phyloP scores from a whole-genome alignment of 108 stramenopile species.

The Discostella pseudostelligera region DNA sequence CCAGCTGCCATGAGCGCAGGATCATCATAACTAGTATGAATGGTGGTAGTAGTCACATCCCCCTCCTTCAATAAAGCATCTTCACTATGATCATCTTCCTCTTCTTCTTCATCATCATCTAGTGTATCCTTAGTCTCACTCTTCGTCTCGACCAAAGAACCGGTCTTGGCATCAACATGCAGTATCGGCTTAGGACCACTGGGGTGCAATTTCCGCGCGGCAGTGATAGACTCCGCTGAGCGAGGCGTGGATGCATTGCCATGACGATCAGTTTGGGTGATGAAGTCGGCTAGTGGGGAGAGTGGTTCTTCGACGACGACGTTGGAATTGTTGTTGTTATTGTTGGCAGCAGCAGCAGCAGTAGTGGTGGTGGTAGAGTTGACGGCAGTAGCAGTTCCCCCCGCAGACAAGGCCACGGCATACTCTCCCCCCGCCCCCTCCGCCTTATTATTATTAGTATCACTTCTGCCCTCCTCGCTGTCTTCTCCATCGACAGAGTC shows the following conservation, averaged over 20 bases:
- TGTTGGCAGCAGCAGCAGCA: not conserved
- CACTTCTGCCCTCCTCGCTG: too few species aligned
- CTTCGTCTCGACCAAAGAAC: not conserved
- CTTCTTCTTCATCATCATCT: slow-evolving; percentile 20
- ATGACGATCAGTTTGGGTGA: slow-evolving; percentile 9
- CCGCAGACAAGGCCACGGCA: too few species aligned
- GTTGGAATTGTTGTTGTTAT: not conserved
- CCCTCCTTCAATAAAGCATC: not conserved
- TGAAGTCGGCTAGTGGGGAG: slow-evolving; percentile 5
- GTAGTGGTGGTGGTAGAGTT: too few species aligned
- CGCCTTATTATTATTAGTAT: too few species aligned
- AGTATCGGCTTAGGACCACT: slow-evolving; percentile 53
- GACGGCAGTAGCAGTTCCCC: too few species aligned
- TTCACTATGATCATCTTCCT: slow-evolving; percentile 15
- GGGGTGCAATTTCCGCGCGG: slow-evolving; percentile 59
- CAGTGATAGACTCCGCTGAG: slow-evolving; percentile 41
- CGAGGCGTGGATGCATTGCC: slow-evolving; percentile 39
- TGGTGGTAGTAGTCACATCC: not conserved
- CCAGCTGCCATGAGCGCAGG: too few species aligned
- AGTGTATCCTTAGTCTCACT: not conserved
- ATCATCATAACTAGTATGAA: too few species aligned
- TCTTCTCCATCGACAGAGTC: not conserved
- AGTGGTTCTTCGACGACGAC: too few species aligned
- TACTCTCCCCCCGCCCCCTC: too few species aligned
- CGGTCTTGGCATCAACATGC: slow-evolving; percentile 44